Evolutionary conservation across 2,329 filamentous ascomycete species (phyloP), one percentile per base, ranked within the genome.

Genomic region (Colletotrichum sp.): DNA sequence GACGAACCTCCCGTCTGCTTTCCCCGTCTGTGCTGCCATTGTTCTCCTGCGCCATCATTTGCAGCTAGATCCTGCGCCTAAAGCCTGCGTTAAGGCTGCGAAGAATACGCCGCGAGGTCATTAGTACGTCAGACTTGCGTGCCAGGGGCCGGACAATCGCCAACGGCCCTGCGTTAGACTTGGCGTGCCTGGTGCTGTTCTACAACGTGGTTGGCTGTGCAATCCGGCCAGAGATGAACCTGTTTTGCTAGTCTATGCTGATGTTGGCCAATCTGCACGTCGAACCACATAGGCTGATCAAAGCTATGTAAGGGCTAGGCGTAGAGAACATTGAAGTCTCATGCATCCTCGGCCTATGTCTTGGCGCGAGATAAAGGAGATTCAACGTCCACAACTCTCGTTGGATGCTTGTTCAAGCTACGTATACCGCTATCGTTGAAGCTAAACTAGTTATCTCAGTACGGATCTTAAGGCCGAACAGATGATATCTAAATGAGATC

Each of bases 241-340:
- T 52, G 44, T 52, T 52, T 52, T 22, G n/a, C n/a, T 52, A 52
- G 44, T 2, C 44, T 13, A 13, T 13, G 44, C 44, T 22, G 18
- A 22, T 52, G 44, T 13, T 52, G 44, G n/a, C 44, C 44, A 52
- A 52, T 52, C 39, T 48, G 18, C 39, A 44, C 5, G 5, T 44
- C 39, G 2, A 44, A 44, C 18, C 16, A n/a, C 18, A 44, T n/a
- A 1, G 44, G 44, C 5, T 48, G 9, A 48, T 3, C 44, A 4
- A 4, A 3, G n/a, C 6, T 48, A 13, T 48, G n/a, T 0, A 1
- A 22, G 18, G 3, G 44, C 44, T 52, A 52, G 18, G 1, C n/a
- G 1, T 1, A 22, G n/a, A 0, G 0, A 4, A 22, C 6, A 52
- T 22, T 52, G n/a, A 5, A 1, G 0, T 22, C 3, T 0, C 44